Conservation (phyloP, 768 basidiomycete species). For the Naganishia friedmannii region DNA sequence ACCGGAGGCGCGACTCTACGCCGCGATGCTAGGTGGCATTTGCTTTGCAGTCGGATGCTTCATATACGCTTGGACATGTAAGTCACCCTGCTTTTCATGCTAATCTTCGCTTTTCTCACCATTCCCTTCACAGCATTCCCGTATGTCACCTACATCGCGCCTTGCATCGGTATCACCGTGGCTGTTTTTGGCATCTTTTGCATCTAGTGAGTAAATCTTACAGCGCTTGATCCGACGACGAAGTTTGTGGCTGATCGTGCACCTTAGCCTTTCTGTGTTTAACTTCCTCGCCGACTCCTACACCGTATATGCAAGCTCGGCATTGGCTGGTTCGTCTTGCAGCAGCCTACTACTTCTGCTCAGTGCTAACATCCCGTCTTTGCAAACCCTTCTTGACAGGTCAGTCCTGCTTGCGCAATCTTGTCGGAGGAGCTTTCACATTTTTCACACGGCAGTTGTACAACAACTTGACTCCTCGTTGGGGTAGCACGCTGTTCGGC, state of each 20-base stretch:
- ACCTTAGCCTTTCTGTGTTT: constrained; percentile 56
- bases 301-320: constrained; percentile 63
- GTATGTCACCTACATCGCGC: constrained; percentile 52
- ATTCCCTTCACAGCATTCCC: constrained; percentile 22
- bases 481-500: constrained; percentile 54
- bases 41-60: constrained; percentile 53
- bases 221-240: background rate
- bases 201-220: constrained; percentile 55
- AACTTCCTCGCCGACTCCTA: constrained; percentile 67
- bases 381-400: constrained; percentile 43
- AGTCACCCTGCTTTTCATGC: background rate
- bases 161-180: constrained; percentile 59
- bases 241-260: background rate
- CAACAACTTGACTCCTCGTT: constrained; percentile 59
- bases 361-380: background rate
- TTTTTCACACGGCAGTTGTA: constrained; percentile 59
- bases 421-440: constrained; percentile 57
- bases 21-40: constrained; percentile 46
- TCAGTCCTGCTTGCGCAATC: constrained; percentile 62
- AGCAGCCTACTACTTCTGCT: background rate
- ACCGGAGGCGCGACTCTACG: constrained; percentile 49
- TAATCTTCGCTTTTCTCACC: background rate
- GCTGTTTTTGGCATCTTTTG: constrained; percentile 59
- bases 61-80: constrained; percentile 70
- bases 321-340: constrained; percentile 55